Base-by-base conservation (phyloP, 768 basidiomycete species). In the Phlebiopsis flavidoalba region DNA sequence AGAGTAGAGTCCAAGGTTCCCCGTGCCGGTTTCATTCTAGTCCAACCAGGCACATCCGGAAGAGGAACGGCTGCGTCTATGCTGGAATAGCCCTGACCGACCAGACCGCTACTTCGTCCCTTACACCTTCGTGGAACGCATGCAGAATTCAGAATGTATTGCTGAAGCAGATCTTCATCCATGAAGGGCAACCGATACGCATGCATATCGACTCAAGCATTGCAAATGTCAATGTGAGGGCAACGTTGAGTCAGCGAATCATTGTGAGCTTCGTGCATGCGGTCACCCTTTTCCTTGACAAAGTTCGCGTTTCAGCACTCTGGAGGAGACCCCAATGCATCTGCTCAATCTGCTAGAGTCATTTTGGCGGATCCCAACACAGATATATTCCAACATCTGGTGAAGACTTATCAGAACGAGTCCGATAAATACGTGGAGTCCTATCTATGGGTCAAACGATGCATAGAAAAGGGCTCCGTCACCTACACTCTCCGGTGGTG, bases 151-250 rank as follows among this genome's bases (percentile, higher is more conserved):
- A 84, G 0, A 86, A 87, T 12, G 84, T 83, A 79, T 71, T 89
- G 14, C 67, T 92, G 57, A 88, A 83, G 71, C 89, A 91, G 67
- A 88, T 92, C 36, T 92, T 93, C 62, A 73, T 85, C 15, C 84
- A 89, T 60, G 76, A 86, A 36, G 86, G 84, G 5, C 69, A 64
- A 3, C 83, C 89, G 0, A 86, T 91, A 60, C 78, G 80, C 31
- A 89, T 93, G 81, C 88, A 91, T 67, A 90, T 93, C 53, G 89
- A 93, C 65, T 77, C 84, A 0, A 90, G 88, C 69, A 91, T 93
- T 50, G 87, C 87, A 31, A 91, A 93, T 70, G 77, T 85, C 60
- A 91, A 89, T 60, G 88, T 85, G 12, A 77, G 89, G 37, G 80
- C 77, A 43, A 82, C 85, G 31, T 79, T 92, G 33, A 81, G 80